These are phyloP conservation scores for Sungouiella thailandica DNA, from an alignment of 805 yeast species.

Conservation along the genomic window DNA sequence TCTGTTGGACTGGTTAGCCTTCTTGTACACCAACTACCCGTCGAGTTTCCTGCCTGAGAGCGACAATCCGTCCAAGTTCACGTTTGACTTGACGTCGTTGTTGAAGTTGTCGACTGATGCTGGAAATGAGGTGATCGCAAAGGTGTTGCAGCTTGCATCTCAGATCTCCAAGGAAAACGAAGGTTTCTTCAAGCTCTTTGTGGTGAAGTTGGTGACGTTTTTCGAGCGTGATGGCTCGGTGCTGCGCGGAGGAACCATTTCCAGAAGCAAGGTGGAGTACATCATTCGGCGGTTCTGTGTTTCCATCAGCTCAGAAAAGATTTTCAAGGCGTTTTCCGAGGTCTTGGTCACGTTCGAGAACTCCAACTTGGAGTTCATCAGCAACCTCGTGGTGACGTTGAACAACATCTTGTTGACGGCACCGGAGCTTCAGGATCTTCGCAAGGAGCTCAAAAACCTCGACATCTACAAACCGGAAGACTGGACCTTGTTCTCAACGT, in stretches of 20 bases:
- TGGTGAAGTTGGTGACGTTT: constrained; percentile 62
- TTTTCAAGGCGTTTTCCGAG: constrained; percentile 74
- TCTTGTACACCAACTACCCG: constrained; percentile 65
- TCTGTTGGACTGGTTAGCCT: constrained; percentile 83
- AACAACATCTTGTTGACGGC: constrained; percentile 83
- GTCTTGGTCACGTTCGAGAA: constrained; percentile 53
- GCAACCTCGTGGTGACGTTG: constrained; percentile 79
- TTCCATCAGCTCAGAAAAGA: constrained; percentile 74
- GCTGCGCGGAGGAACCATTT: constrained; percentile 35
- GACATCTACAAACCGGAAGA: constrained; percentile 53
- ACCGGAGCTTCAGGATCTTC: constrained; percentile 66
- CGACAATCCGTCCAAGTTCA: constrained; percentile 9
- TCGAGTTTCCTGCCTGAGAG: constrained; percentile 31
- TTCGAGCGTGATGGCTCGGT: constrained; percentile 56
- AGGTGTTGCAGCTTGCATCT: constrained; percentile 66
- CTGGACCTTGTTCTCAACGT: constrained; percentile 61
- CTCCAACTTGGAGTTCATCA: constrained; percentile 62
- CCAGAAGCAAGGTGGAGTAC: constrained; percentile 59
- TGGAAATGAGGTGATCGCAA: constrained; percentile 71
- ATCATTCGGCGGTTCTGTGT: constrained; percentile 81
- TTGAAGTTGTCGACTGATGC: constrained; percentile 66
- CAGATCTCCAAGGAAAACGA: constrained; percentile 74
- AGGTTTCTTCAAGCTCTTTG: constrained; percentile 68
- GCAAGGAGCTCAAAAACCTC: constrained; percentile 58
- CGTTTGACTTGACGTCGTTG: constrained; percentile 65